Conservation (phyloP, 2,329 filamentous ascomycete species). For the Botrytis galanthina region DNA sequence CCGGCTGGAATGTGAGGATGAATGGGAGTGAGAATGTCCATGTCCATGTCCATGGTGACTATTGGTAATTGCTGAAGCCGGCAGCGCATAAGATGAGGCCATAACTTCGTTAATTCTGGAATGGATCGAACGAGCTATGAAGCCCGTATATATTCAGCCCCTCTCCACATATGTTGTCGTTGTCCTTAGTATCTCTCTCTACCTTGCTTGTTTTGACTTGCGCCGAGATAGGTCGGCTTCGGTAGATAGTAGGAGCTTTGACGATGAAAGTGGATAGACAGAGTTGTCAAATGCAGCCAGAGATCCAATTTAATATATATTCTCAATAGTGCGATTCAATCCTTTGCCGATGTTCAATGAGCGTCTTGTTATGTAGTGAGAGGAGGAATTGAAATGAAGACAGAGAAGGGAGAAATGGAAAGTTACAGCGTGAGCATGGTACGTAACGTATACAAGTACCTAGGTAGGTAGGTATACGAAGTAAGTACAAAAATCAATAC, state of each 20-base stretch:
- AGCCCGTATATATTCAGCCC: conserved; percentile 21
- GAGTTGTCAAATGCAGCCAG: neutral
- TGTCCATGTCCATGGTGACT: conserved; percentile 29
- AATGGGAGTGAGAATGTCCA: conserved; percentile 40
- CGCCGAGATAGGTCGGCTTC: conserved; percentile 1
- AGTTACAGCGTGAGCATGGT: neutral
- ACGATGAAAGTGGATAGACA: neutral
- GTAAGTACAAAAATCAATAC: neutral
- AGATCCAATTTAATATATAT: neutral
- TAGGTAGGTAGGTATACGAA: too few relatives aligned
- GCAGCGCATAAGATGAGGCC: conserved; percentile 40
- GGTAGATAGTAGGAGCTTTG: conserved; percentile 15
- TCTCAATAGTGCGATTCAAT: neutral
- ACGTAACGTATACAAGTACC: neutral
- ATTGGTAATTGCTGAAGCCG: conserved; percentile 37
- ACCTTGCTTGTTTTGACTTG: neutral
- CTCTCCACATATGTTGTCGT: conserved; percentile 4
- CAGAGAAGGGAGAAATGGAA: neutral
- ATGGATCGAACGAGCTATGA: conserved; percentile 27
- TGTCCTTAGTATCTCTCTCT: neutral
- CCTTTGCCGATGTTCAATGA: neutral
- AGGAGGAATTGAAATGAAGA: neutral
- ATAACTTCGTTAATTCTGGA: conserved; percentile 27
- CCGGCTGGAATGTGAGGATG: conserved; percentile 39
- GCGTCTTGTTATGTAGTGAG: neutral